Percentiles rank a stretch among this genome's conserved stretches.
These are phyloP conservation scores for Arxiozyma telluris DNA, from an alignment of 1,139 yeast genomes.

Conservation along the genomic window DNA sequence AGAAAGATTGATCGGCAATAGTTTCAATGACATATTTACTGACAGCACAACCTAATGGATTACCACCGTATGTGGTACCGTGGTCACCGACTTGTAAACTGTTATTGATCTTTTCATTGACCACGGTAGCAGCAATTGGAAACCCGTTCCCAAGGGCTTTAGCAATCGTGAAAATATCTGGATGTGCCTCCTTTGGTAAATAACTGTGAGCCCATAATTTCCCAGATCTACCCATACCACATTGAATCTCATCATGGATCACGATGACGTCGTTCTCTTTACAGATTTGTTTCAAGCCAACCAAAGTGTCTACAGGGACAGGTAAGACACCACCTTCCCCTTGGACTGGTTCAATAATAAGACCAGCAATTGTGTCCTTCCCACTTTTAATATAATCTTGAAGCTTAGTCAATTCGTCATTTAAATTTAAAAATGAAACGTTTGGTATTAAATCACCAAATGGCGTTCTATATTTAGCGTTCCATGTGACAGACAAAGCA, in stretches of 20 bases:
- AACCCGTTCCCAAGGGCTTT: slow-evolving; percentile 97
- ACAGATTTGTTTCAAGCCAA: slow-evolving; percentile 60
- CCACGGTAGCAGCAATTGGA: slow-evolving; percentile 92
- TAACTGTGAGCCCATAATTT: slow-evolving; percentile 84
- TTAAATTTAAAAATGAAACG: slow-evolving; percentile 36
- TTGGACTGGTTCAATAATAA: slow-evolving; percentile 91
- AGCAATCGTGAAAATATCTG: slow-evolving; percentile 89
- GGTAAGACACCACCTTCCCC: slow-evolving; percentile 94
- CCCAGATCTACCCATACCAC: slow-evolving; percentile 93
- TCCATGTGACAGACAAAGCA: slow-evolving; percentile 83
- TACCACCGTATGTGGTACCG: slow-evolving; percentile 97
- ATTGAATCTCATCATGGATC: slow-evolving; percentile 92
- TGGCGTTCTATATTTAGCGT: slow-evolving; percentile 85
- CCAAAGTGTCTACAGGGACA: slow-evolving; percentile 53
- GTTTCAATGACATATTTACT: slow-evolving; percentile 67
- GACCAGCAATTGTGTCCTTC: slow-evolving; percentile 75
- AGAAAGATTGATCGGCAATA: slow-evolving; percentile 52
- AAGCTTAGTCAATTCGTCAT: slow-evolving; percentile 22
- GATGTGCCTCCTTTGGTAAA: slow-evolving; percentile 71
- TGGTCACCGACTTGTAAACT: slow-evolving; percentile 84
- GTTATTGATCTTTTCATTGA: slow-evolving; percentile 67
- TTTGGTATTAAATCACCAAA: slow-evolving; percentile 88
- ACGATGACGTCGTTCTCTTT: slow-evolving; percentile 61
- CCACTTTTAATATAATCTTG: slow-evolving; percentile 37
- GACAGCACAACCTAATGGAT: slow-evolving; percentile 81